phyloP scores from a whole-genome alignment of 1,284 basidiomycete genomes.

The Ganoderma boninense region DNA sequence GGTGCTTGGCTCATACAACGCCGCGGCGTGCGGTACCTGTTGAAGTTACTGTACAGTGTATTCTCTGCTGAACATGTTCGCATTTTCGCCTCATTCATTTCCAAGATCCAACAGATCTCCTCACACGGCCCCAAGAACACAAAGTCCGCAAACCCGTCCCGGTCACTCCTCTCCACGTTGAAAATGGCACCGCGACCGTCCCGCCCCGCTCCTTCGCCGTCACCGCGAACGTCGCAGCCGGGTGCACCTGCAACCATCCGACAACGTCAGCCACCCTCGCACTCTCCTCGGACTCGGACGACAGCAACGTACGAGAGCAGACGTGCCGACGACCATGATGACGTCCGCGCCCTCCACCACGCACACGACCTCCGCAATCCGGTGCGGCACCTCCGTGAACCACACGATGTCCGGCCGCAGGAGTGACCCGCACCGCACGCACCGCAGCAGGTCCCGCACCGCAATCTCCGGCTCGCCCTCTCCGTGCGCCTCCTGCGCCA shows the following conservation, averaged over 20 bases:
- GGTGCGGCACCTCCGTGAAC: slow-evolving; percentile 64
- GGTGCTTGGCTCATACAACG: slow-evolving; percentile 18
- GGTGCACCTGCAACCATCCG: slow-evolving; percentile 45
- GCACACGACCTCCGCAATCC: slow-evolving; percentile 52
- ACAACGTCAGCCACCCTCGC: neutral
- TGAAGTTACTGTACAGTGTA: neutral
- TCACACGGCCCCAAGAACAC: slow-evolving; percentile 58
- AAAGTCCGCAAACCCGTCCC: slow-evolving; percentile 55
- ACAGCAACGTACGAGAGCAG: slow-evolving; percentile 55
- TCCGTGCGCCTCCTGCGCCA: slow-evolving; percentile 24
- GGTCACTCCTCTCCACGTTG: slow-evolving; percentile 57
- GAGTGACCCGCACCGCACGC: slow-evolving; percentile 58
- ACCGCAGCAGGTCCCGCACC: slow-evolving; percentile 56
- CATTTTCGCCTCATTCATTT: neutral
- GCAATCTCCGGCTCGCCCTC: slow-evolving; percentile 52
- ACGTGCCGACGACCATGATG: slow-evolving; percentile 69
- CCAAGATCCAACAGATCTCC: slow-evolving; percentile 36
- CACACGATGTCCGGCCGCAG: slow-evolving; percentile 70
- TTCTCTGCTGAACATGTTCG: neutral
- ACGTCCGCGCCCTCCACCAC: slow-evolving; percentile 61
- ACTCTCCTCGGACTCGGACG: too few relatives aligned
- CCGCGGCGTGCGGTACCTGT: slow-evolving; percentile 13
- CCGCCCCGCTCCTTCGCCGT: slow-evolving; percentile 48
- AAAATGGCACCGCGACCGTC: slow-evolving; percentile 65
- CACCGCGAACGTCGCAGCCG: slow-evolving; percentile 51